Conservation (phyloP, 352 stramenopile species). For the Aphanomyces stellatus region DNA sequence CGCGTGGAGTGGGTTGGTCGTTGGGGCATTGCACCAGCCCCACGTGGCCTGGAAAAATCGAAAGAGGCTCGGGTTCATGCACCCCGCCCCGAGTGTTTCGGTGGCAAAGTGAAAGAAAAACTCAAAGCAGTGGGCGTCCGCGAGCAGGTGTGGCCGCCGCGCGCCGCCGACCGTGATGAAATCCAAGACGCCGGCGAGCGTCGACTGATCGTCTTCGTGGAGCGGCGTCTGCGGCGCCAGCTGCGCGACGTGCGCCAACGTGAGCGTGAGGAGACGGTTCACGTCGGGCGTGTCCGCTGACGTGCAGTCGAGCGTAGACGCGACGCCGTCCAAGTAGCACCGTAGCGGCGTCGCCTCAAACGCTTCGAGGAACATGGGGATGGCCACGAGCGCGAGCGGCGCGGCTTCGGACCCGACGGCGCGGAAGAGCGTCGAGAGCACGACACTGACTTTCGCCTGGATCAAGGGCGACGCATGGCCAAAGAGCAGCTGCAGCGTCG, state of each 20-base stretch:
- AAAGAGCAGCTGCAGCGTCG: slow-evolving; percentile 2
- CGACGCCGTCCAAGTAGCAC: slow-evolving; percentile 36
- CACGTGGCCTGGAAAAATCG: not conserved
- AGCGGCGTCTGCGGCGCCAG: not conserved
- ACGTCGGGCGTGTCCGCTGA: not conserved
- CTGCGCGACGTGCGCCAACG: not conserved
- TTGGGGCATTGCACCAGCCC: not conserved
- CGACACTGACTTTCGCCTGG: not conserved
- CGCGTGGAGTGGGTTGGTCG: not conserved
- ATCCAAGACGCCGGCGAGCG: not conserved
- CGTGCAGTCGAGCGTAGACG: not conserved
- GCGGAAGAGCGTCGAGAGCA: not conserved
- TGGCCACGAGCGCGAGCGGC: not conserved
- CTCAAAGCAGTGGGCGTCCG: not conserved
- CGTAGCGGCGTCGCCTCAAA: slow-evolving; percentile 50
- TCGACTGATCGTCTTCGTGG: not conserved
- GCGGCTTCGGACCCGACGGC: not conserved
- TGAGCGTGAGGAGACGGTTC: not conserved
- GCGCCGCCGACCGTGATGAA: not conserved
- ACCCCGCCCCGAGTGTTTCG: not conserved
- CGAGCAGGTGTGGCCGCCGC: not conserved
- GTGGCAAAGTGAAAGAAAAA: not conserved
- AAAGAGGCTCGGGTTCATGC: not conserved
- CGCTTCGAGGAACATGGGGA: not conserved
- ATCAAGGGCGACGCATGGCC: not conserved